Conservation (phyloP, 2,329 filamentous ascomycete genomes). For the Colletotrichum sp. region DNA sequence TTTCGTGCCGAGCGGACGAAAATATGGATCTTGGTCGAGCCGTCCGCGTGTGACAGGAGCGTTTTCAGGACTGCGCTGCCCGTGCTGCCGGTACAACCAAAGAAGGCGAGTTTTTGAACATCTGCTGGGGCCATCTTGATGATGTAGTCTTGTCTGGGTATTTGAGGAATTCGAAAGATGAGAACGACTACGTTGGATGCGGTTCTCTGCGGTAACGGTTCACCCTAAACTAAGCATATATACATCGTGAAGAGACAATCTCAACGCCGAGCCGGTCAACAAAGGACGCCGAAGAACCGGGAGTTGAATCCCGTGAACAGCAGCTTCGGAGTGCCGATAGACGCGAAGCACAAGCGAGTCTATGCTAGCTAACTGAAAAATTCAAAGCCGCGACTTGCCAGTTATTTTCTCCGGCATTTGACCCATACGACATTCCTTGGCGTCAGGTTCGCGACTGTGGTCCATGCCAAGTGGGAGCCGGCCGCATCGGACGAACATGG, state of each 20-base stretch:
- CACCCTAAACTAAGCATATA: background rate
- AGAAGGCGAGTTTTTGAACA: background rate
- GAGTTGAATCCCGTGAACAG: background rate
- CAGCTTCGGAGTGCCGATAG: background rate
- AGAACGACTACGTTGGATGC: fast-evolving
- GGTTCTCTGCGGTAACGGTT: fast-evolving
- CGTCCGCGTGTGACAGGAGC: background rate
- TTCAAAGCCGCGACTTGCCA: background rate
- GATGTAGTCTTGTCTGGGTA: background rate
- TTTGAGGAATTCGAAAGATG: background rate
- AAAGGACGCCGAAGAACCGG: background rate
- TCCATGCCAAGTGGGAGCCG: background rate
- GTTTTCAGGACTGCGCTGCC: background rate
- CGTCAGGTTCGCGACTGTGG: background rate
- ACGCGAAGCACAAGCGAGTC: background rate
- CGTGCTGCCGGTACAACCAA: background rate
- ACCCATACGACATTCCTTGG: background rate
- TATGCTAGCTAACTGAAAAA: background rate
- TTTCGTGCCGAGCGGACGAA: background rate
- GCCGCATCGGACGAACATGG: background rate
- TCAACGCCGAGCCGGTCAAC: background rate
- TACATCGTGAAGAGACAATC: background rate
- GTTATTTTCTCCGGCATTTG: background rate
- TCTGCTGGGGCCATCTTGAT: background rate
- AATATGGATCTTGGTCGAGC: background rate